Evolutionary conservation across 148 eudicot species (phyloP).

Genomic region (Chenopodium formosanum): DNA sequence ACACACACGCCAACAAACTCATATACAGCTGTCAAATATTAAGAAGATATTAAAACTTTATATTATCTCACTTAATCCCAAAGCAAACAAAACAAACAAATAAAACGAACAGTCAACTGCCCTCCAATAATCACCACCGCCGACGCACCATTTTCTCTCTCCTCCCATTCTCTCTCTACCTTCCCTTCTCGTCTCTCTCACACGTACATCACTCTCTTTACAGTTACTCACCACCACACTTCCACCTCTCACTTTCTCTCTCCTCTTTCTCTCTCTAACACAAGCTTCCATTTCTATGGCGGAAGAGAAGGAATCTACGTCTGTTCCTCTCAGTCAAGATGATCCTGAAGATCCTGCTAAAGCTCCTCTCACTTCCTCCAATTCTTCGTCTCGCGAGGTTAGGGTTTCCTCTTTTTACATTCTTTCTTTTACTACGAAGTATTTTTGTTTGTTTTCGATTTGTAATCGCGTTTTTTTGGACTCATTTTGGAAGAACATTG

Average conservation of each 20-base stretch:
- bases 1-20: background rate
- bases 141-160: background rate
- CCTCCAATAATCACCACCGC: background rate
- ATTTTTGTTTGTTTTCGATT: background rate
- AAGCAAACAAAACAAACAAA: background rate
- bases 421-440: background rate
- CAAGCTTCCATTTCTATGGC: constrained; percentile 26
- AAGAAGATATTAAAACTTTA: background rate
- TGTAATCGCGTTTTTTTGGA: background rate
- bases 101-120: background rate
- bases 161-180: too few species aligned
- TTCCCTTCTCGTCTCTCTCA: background rate
- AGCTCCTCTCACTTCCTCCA: constrained; percentile 40
- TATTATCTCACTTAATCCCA: background rate
- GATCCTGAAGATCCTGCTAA: constrained; percentile 55
- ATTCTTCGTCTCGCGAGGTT: constrained; percentile 58
- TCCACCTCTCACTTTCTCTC: too few species aligned
- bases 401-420: background rate
- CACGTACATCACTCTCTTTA: background rate
- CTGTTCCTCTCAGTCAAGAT: constrained; percentile 43
- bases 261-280: background rate
- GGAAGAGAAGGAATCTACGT: constrained; percentile 53
- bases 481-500: background rate
- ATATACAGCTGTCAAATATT: background rate
- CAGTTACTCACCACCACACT: background rate